These are phyloP conservation scores for Alternaria sp. DNA, from an alignment of 2,329 filamentous ascomycete species.

Conservation along the genomic window DNA sequence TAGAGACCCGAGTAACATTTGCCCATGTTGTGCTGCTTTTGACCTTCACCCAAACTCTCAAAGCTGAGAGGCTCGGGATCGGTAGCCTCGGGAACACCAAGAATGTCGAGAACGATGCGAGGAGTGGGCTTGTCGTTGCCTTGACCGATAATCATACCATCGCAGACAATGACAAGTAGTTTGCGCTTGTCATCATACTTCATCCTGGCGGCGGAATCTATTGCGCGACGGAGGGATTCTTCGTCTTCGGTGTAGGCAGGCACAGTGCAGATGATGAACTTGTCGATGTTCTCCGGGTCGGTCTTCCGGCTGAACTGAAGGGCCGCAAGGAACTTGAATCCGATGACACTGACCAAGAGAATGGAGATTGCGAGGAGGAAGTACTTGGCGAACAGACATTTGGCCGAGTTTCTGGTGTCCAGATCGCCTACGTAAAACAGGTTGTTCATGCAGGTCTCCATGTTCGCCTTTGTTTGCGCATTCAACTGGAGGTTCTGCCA, in stretches of 20 bases:
- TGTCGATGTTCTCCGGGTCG: slow-evolving; percentile 93
- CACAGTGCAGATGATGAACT: slow-evolving; percentile 97
- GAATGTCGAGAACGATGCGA: slow-evolving; percentile 93
- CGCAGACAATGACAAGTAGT: slow-evolving; percentile 87
- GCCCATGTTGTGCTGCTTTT: slow-evolving; percentile 99
- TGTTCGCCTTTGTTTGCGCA: slow-evolving; percentile 63
- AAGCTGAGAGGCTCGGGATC: slow-evolving; percentile 97
- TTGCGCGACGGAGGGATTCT: slow-evolving; percentile 93
- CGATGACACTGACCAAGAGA: slow-evolving; percentile 79
- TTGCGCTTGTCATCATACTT: slow-evolving; percentile 98
- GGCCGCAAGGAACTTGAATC: slow-evolving; percentile 96
- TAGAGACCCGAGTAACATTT: slow-evolving; percentile 98
- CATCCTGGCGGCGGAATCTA: slow-evolving; percentile 95
- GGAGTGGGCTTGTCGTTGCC: slow-evolving; percentile 96
- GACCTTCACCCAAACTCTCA: slow-evolving; percentile 91
- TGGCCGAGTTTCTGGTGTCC: slow-evolving; percentile 85
- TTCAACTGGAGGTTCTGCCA: slow-evolving; percentile 75
- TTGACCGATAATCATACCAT: slow-evolving; percentile 99
- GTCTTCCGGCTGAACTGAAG: slow-evolving; percentile 93
- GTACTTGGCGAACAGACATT: slow-evolving; percentile 88
- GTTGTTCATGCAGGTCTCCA: slow-evolving; percentile 87
- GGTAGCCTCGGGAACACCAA: slow-evolving; percentile 90
- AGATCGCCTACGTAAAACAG: slow-evolving; percentile 92
- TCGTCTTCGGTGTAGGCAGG: slow-evolving; percentile 98
- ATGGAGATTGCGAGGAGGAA: slow-evolving; percentile 85